Evolutionary conservation across 805 yeast species (phyloP).

Genomic region (Saccharomycopsis microspora): DNA sequence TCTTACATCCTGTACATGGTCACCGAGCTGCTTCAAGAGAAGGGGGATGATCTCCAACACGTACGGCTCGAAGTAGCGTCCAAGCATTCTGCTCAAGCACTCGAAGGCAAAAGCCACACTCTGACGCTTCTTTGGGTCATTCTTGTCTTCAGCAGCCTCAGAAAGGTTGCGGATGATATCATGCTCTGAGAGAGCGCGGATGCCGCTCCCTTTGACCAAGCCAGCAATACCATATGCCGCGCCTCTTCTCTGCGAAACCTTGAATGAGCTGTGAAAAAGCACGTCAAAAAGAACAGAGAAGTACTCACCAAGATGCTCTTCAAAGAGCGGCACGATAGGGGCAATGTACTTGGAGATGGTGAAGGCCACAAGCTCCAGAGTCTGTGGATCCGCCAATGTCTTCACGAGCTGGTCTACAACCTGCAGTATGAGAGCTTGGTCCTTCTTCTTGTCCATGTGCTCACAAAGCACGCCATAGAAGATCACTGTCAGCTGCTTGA

Average conservation of each 20-base stretch:
- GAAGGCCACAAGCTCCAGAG: constrained; percentile 73
- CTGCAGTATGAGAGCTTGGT: constrained; percentile 43
- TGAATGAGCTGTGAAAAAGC: constrained; percentile 38
- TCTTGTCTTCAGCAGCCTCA: constrained; percentile 83
- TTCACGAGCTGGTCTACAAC: constrained; percentile 60
- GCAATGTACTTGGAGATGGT: constrained; percentile 83
- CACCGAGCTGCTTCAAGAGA: constrained; percentile 75
- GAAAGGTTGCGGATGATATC: constrained; percentile 66
- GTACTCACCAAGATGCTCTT: constrained; percentile 37
- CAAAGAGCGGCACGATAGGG: constrained; percentile 59
- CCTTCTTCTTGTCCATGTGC: constrained; percentile 52
- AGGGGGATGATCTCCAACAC: constrained; percentile 81
- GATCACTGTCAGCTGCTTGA: constrained; percentile 73
- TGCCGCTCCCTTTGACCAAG: constrained; percentile 80
- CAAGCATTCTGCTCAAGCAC: constrained; percentile 67
- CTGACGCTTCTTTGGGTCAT: constrained; percentile 62
- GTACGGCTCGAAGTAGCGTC: constrained; percentile 83
- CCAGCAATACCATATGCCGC: constrained; percentile 97
- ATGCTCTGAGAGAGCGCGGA: constrained; percentile 59
- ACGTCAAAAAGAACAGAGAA: constrained; percentile 48
- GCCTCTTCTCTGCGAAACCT: constrained; percentile 60
- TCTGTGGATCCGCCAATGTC: constrained; percentile 68
- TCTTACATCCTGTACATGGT: constrained; percentile 73
- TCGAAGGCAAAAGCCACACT: constrained; percentile 83
- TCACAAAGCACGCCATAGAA: constrained; percentile 87